Conservation (phyloP, 2,329 filamentous ascomycete species). For the Colletotrichum shisoi region DNA sequence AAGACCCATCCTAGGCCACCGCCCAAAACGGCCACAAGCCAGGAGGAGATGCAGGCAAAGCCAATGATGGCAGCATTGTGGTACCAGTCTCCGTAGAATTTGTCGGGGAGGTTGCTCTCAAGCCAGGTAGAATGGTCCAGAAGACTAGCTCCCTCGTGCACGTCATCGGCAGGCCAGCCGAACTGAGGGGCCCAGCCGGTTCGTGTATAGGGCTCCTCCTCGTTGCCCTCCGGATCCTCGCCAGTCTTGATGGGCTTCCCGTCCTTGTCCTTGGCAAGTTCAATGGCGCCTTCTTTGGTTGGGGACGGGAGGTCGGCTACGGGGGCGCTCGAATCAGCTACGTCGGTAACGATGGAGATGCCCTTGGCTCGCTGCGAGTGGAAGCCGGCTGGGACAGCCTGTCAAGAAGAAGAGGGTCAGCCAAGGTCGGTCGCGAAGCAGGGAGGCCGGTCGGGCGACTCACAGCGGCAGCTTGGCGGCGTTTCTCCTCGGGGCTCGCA, state of each 20-base stretch:
- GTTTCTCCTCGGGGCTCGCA: conserved; percentile 84
- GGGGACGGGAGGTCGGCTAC: conserved; percentile 81
- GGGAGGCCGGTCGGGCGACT: conserved; percentile 47
- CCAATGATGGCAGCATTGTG: conserved; percentile 94
- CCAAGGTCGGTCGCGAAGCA: conserved; percentile 3
- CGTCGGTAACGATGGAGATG: conserved; percentile 77
- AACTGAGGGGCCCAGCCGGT: conserved; percentile 92
- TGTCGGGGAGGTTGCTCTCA: conserved; percentile 84
- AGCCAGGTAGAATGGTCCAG: conserved; percentile 89
- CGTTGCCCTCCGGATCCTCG: conserved; percentile 62
- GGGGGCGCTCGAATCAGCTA: conserved; percentile 69
- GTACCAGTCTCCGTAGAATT: conserved; percentile 97
- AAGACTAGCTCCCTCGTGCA: conserved; percentile 70
- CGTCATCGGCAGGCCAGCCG: conserved; percentile 69
- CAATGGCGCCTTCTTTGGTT: conserved; percentile 72
- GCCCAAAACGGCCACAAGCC: conserved; percentile 87
- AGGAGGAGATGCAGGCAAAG: conserved; percentile 89
- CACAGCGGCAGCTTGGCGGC: conserved; percentile 78
- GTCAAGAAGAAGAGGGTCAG: conserved; percentile 32
- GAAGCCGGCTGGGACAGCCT: conserved; percentile 72
- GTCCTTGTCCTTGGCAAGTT: conserved; percentile 59
- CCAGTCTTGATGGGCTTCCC: conserved; percentile 60
- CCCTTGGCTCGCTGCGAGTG: conserved; percentile 69
- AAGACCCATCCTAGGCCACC: conserved; percentile 94
- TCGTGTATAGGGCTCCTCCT: conserved; percentile 55